phyloP scores from a whole-genome alignment of 257 asterid species.

The Nicotiana attenuata region DNA sequence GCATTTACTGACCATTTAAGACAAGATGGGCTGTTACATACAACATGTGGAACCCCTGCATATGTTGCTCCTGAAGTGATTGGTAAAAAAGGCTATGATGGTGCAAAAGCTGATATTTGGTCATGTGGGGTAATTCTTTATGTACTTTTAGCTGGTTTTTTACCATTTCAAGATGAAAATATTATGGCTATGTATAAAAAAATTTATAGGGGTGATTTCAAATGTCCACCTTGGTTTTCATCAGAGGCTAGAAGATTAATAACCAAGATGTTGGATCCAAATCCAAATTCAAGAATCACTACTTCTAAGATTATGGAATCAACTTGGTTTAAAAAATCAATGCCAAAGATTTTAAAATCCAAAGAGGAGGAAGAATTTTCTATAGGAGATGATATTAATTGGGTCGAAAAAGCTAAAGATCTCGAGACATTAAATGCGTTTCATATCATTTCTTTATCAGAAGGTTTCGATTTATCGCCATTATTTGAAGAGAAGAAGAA shows the following conservation, averaged over 20 bases:
- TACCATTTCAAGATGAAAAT: slow-evolving; percentile 50
- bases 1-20: slow-evolving; percentile 38
- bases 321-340: slow-evolving; percentile 43
- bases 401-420: slow-evolving; percentile 14
- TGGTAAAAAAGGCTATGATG: slow-evolving; percentile 49
- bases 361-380: slow-evolving; percentile 29
- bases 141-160: slow-evolving; percentile 43
- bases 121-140: slow-evolving; percentile 50
- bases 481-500: slow-evolving; percentile 44
- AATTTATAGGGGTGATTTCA: slow-evolving; percentile 49
- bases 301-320: slow-evolving; percentile 40
- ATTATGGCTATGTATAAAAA: slow-evolving; percentile 39
- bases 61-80: slow-evolving; percentile 58
- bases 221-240: slow-evolving; percentile 56
- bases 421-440: slow-evolving; percentile 43
- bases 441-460: slow-evolving; percentile 49
- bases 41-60: slow-evolving; percentile 51
- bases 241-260: slow-evolving; percentile 39
- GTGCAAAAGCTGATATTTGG: slow-evolving; percentile 55
- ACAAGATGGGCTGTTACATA: slow-evolving; percentile 46
- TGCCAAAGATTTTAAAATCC: slow-evolving; percentile 5
- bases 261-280: slow-evolving; percentile 49
- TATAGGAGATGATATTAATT: slow-evolving; percentile 10
- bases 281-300: slow-evolving; percentile 36
- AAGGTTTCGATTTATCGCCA: slow-evolving; percentile 49